phyloP scores from a whole-genome alignment of 2,329 filamentous ascomycete species.

The Colletotrichum sp. region DNA sequence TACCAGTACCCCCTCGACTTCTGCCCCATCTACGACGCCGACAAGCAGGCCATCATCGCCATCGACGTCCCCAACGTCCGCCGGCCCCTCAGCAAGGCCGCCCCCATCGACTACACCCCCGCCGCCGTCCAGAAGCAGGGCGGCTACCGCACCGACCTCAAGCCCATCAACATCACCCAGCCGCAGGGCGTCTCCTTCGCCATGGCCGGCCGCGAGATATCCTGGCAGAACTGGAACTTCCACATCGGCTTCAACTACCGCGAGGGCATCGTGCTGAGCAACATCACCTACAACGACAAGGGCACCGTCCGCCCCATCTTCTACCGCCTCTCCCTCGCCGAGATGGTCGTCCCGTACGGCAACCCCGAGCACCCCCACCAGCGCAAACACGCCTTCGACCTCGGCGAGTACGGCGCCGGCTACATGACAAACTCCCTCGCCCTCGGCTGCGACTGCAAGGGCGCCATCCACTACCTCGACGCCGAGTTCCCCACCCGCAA shows the following conservation, averaged over 20 bases:
- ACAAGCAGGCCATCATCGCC: conserved; percentile 77
- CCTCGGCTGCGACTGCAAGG: conserved; percentile 86
- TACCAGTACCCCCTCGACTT: conserved; percentile 94
- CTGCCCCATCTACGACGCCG: conserved; percentile 87
- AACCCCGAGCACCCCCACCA: conserved; percentile 83
- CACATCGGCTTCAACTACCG: conserved; percentile 96
- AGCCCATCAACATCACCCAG: conserved; percentile 87
- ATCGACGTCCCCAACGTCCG: conserved; percentile 84
- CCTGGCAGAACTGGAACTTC: conserved; percentile 94
- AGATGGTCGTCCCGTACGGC: conserved; percentile 94
- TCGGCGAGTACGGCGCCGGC: conserved; percentile 81
- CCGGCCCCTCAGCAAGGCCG: conserved; percentile 73
- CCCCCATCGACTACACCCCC: conserved; percentile 81
- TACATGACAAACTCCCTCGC: conserved; percentile 84
- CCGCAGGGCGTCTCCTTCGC: conserved; percentile 89
- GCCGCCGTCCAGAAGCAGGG: conserved; percentile 73
- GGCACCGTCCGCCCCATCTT: conserved; percentile 79
- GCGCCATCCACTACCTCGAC: conserved; percentile 89
- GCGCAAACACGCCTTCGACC: conserved; percentile 78
- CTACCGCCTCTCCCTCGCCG: conserved; percentile 85
- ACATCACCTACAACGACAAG: conserved; percentile 89
- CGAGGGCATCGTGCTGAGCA: conserved; percentile 88
- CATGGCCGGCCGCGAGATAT: conserved; percentile 73
- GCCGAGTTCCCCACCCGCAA: conserved; percentile 81
- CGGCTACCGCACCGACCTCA: conserved; percentile 79